A percentile compares a stretch with the other conserved stretches of the same genome.
phyloP scores from a whole-genome alignment of 495 filamentous ascomycete genomes.

The Neurospora discreta region DNA sequence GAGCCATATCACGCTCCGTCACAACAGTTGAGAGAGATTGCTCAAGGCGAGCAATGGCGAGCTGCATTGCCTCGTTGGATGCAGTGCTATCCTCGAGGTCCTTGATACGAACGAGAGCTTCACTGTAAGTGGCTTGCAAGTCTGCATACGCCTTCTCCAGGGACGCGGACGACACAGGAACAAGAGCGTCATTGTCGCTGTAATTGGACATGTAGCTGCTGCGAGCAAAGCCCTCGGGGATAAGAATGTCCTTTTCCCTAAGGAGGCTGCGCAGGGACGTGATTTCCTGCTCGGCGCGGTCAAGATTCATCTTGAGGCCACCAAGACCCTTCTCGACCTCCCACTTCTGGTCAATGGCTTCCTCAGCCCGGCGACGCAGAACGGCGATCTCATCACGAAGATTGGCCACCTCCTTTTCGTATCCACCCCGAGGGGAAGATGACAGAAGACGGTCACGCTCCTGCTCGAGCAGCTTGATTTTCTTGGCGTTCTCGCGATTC shows the following conservation, averaged over 20 bases:
- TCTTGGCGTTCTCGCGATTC: conserved; percentile 67
- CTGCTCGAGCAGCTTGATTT: conserved; percentile 58
- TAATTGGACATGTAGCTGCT: conserved; percentile 24
- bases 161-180: conserved; percentile 52
- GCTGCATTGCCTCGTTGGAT: conserved; percentile 40
- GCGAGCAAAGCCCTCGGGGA: conserved; percentile 44
- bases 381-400: conserved; percentile 76
- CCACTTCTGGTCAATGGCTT: conserved; percentile 93
- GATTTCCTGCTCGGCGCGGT: conserved; percentile 90
- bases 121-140: conserved; percentile 50
- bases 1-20: conserved; percentile 61
- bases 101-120: conserved; percentile 45
- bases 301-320: conserved; percentile 93
- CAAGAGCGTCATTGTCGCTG: conserved; percentile 12
- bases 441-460: conserved; percentile 67
- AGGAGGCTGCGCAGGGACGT: conserved; percentile 65
- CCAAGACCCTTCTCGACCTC: conserved; percentile 88
- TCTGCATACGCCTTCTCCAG: conserved; percentile 70
- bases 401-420: conserved; percentile 67
- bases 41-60: conserved; percentile 52
- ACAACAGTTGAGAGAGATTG: conserved; percentile 52
- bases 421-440: conserved; percentile 60
- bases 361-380: conserved; percentile 80
- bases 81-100: conserved; percentile 35
- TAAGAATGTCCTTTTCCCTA: conserved; percentile 74